Evolutionary conservation across 371 early-diverging fungal species (phyloP).

Genomic region (Syncephalis plumigaleata): DNA sequence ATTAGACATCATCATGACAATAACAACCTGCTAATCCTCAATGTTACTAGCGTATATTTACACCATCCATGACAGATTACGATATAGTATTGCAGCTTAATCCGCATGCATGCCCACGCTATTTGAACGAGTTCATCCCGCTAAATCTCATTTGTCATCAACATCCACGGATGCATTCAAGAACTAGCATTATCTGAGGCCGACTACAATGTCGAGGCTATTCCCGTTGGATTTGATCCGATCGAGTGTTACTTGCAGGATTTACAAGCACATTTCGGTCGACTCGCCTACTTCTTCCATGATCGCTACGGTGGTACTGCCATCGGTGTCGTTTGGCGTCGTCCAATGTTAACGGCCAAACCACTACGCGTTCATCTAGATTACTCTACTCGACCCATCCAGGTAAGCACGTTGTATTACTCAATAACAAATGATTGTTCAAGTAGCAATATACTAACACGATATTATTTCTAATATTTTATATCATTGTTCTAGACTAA

Average conservation of each 20-base stretch:
- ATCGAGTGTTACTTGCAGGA: conserved; percentile 36
- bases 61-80: conserved; percentile 49
- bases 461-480: too few species aligned
- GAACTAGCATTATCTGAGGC: conserved; percentile 4
- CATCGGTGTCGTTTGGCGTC: conserved; percentile 57
- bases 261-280: conserved; percentile 28
- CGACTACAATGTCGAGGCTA: conserved; percentile 7
- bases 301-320: conserved; percentile 61
- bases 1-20: background rate
- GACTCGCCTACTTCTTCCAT: conserved; percentile 43
- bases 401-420: too few species aligned
- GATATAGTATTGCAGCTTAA: conserved; percentile 42
- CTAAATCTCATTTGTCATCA: conserved; percentile 6
- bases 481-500: too few species aligned
- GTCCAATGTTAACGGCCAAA: conserved; percentile 20
- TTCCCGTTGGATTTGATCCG: conserved; percentile 39
- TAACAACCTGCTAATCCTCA: too few species aligned
- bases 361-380: conserved; percentile 47
- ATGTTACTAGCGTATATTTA: conserved; percentile 34
- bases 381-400: conserved; percentile 29
- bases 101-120: conserved; percentile 29
- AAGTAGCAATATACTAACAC: too few species aligned
- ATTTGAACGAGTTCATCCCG: conserved; percentile 33
- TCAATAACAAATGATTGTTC: too few species aligned
- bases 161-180: background rate